phyloP scores from a whole-genome alignment of 768 basidiomycete species.

The Suillus brevipes region DNA sequence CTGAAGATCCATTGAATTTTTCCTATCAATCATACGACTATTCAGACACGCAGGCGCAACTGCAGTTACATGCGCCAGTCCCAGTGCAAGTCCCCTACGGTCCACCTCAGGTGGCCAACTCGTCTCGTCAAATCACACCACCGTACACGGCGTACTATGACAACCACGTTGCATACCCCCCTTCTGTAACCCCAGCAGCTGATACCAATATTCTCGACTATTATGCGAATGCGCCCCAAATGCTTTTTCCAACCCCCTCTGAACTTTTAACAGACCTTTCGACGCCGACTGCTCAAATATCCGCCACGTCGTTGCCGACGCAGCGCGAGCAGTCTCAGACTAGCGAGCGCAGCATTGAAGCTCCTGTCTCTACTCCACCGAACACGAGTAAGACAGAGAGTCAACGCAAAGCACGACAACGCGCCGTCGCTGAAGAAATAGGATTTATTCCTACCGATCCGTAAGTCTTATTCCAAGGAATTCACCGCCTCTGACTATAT shows the following conservation, averaged over 20 bases:
- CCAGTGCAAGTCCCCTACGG: slow-evolving; percentile 23
- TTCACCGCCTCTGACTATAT: neutral
- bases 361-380: neutral
- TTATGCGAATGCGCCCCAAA: slow-evolving; percentile 25
- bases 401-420: slow-evolving; percentile 56
- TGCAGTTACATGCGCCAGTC: slow-evolving; percentile 32
- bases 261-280: slow-evolving; percentile 55
- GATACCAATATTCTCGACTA: slow-evolving; percentile 19
- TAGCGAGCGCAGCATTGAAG: neutral
- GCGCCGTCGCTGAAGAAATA: slow-evolving; percentile 54
- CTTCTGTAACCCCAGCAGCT: slow-evolving; percentile 2
- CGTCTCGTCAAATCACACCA: slow-evolving; percentile 10
- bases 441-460: slow-evolving; percentile 63
- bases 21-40: slow-evolving; percentile 16
- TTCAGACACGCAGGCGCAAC: neutral
- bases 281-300: slow-evolving; percentile 4
- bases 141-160: slow-evolving; percentile 8
- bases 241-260: slow-evolving; percentile 64
- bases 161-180: slow-evolving; percentile 18
- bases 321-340: neutral
- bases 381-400: slow-evolving; percentile 41
- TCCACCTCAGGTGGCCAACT: slow-evolving; percentile 8
- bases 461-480: slow-evolving; percentile 36
- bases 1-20: slow-evolving; percentile 13
- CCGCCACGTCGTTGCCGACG: neutral